Evolutionary conservation across 192 early-diverging fungal species (phyloP).

Genomic region (Podochytrium sp.): DNA sequence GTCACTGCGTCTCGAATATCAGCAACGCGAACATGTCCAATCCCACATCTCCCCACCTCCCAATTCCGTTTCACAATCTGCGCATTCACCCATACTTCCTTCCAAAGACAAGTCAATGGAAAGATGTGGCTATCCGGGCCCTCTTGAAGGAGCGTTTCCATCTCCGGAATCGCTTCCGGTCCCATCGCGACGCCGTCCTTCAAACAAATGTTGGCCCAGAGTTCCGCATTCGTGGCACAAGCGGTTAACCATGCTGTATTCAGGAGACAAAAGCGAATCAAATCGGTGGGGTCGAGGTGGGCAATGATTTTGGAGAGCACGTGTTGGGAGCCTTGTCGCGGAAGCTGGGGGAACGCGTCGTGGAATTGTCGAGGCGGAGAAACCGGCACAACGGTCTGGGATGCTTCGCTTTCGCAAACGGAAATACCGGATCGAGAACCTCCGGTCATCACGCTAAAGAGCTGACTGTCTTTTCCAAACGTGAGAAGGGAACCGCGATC

Average conservation of each 20-base stretch:
- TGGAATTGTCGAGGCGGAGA: too few relatives aligned
- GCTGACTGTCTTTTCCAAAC: too few relatives aligned
- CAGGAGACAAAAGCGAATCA: neutral
- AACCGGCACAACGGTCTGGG: too few relatives aligned
- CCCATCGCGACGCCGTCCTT: neutral
- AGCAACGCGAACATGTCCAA: constrained; percentile 20
- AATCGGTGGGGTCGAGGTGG: neutral
- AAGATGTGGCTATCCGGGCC: neutral
- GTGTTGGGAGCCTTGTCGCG: too few relatives aligned
- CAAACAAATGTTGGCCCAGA: constrained; percentile 14
- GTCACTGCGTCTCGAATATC: constrained; percentile 38
- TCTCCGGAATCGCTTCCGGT: neutral
- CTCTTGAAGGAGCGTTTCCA: neutral
- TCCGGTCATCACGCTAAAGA: too few relatives aligned
- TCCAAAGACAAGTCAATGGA: constrained; percentile 22
- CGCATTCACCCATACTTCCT: constrained; percentile 32
- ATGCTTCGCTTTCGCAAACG: too few relatives aligned
- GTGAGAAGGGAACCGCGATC: too few relatives aligned
- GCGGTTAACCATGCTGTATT: constrained; percentile 3
- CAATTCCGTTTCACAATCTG: constrained; percentile 21
- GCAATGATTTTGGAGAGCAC: too few relatives aligned
- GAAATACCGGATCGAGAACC: too few relatives aligned
- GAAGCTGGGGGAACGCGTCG: too few relatives aligned
- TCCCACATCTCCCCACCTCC: constrained; percentile 3
- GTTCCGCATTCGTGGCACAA: neutral